Evolutionary conservation across 2,329 filamentous ascomycete genomes (phyloP), one percentile per base, ranked within the genome.

Genomic region (Nannizzia gypsea): DNA sequence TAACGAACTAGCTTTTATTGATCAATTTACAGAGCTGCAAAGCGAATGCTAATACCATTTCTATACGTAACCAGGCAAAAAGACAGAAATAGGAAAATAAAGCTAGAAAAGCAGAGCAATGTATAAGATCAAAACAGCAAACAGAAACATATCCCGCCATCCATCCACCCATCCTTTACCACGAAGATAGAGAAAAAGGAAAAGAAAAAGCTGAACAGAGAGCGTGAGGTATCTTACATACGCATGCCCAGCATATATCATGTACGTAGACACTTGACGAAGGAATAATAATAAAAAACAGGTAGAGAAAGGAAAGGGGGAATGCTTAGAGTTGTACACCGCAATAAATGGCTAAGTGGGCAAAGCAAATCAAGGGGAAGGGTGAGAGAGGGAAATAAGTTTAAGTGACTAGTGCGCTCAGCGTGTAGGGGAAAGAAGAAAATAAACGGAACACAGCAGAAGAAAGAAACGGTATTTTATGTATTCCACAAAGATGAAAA

Each of bases 401-500:
- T 34, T 54, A 8, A 34, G 50, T 26, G 50, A 26, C 9, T 26
- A 54, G 50, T n/a, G 26, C 26, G 28, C 50, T 15, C 50, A 34
- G 26, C 50, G 26, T 31, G 50, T 13, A 26, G 8, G 20, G 17
- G 28, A 17, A 22, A 34, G 5, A 28, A 42, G 2, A 42, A 6
- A 42, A 42, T 15, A 42, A 17, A 36, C 31, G 31, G 31, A 13
- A 36, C 9, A 36, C 3, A 36, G 13, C 31, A 42, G n/a, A 34
- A 34, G 26, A 54, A 54, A n/a, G 50, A 54, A 34, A 54, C 26
- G n/a, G 15, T 36, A 34, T 54, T 54, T 54, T 54, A 54, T 54
- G n/a, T 54, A 31, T 54, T 54, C 28, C 50, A 54, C 50, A 54
- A 54, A 34, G 48, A 54, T 54, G 50, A 34, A 54, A 52, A 31